phyloP scores from a whole-genome alignment of 2,329 filamentous ascomycete species.

The Colletotrichum higginsianum region DNA sequence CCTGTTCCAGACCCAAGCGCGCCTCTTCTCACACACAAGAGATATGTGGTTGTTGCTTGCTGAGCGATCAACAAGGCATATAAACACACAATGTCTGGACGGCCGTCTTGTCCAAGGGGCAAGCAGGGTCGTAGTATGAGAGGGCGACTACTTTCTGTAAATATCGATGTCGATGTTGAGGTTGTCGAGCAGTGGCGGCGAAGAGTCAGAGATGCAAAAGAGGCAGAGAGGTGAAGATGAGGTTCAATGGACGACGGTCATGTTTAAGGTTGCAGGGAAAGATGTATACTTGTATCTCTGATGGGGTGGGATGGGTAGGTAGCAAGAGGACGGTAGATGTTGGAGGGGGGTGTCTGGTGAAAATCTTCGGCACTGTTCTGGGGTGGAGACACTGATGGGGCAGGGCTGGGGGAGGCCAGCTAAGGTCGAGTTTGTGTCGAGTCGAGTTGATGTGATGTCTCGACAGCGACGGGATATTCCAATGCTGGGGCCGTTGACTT shows the following conservation, averaged over 20 bases:
- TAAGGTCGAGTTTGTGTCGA: constrained; percentile 45
- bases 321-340: constrained; percentile 57
- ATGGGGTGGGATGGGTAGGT: constrained; percentile 51
- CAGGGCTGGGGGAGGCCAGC: constrained; percentile 49
- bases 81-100: not conserved
- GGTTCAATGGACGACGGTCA: constrained; percentile 48
- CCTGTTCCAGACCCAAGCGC: constrained; percentile 41
- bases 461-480: constrained; percentile 20
- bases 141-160: constrained; percentile 8
- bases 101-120: constrained; percentile 13
- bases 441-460: constrained; percentile 34
- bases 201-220: constrained; percentile 39
- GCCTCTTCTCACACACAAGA: constrained; percentile 33
- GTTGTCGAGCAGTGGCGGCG: constrained; percentile 27
- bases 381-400: constrained; percentile 56
- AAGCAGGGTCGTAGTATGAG: not conserved
- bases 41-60: constrained; percentile 28
- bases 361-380: constrained; percentile 65
- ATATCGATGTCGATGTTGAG: not conserved
- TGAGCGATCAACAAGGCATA: constrained; percentile 33
- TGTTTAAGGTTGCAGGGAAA: constrained; percentile 57
- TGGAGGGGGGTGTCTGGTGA: constrained; percentile 65
- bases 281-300: constrained; percentile 64
- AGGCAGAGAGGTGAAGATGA: constrained; percentile 45
- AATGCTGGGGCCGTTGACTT: constrained; percentile 50